A percentile compares a stretch with the other conserved stretches of the same genome.
Conservation (phyloP, 495 filamentous ascomycete species). For the Hyaloscypha finlandica region DNA sequence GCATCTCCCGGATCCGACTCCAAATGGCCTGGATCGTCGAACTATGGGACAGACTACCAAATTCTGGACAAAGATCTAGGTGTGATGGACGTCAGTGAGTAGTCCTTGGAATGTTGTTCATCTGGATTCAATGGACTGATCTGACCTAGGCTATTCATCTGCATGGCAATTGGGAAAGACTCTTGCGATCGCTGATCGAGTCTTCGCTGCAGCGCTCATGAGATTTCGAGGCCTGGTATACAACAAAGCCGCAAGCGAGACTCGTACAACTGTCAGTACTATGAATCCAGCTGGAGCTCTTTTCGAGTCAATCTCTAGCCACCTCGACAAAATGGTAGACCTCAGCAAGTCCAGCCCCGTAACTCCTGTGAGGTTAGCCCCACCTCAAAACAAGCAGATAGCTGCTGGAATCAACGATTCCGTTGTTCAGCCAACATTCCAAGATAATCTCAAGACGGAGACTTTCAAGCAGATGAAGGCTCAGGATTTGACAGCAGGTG, state of each 20-base stretch:
- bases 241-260: not conserved
- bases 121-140: no score
- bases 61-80: conserved; percentile 45
- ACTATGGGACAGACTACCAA: conserved; percentile 35
- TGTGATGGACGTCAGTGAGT: conserved; percentile 42
- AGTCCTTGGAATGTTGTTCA: no score
- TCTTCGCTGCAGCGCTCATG: conserved; percentile 33
- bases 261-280: not conserved
- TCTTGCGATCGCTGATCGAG: conserved; percentile 36
- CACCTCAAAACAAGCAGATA: no score
- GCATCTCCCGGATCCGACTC: not conserved
- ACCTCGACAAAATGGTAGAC: no score
- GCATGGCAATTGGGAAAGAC: conserved; percentile 35
- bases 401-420: no score
- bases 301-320: no score
- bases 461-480: no score
- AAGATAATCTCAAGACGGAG: no score
- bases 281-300: not conserved
- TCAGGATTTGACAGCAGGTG: no score
- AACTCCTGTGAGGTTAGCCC: no score
- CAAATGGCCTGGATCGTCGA: not conserved
- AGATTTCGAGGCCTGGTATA: conserved; percentile 29
- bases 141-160: conserved; percentile 26
- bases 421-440: no score
- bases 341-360: no score